These are phyloP conservation scores for Gloeopeniophorella convolvens DNA, from an alignment of 768 basidiomycete species.

Conservation along the genomic window DNA sequence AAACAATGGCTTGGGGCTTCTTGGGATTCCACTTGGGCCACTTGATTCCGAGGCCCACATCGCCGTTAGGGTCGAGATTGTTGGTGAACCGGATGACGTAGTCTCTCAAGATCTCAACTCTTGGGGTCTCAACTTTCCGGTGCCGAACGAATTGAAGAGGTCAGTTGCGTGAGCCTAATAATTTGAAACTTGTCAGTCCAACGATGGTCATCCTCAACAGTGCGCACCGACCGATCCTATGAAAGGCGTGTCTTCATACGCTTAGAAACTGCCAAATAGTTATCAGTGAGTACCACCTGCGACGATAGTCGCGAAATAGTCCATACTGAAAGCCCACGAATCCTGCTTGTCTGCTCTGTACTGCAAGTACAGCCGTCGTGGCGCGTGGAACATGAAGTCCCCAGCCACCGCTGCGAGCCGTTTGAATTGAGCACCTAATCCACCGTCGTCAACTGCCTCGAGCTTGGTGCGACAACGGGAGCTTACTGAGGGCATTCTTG, in stretches of 20 bases:
- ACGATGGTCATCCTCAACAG: no score
- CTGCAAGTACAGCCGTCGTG: conserved; percentile 14
- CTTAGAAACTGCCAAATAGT: conserved; percentile 20
- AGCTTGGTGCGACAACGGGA: no score
- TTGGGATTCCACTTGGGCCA: conserved; percentile 17
- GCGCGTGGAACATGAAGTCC: conserved; percentile 19
- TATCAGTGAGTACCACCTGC: no score
- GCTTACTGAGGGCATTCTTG: conserved; percentile 26
- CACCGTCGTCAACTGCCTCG: background rate
- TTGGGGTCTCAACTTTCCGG: conserved; percentile 11
- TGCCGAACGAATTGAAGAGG: conserved; percentile 6
- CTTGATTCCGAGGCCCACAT: background rate
- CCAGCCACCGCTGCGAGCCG: conserved; percentile 15
- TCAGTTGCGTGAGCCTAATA: conserved; percentile 9
- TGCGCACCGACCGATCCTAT: no score
- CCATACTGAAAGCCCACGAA: conserved; percentile 17
- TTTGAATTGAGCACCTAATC: conserved; percentile 16
- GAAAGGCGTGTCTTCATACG: conserved; percentile 12
- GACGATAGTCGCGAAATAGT: no score
- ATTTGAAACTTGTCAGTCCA: no score
- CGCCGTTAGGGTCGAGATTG: conserved; percentile 16
- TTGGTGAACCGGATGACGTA: conserved; percentile 17
- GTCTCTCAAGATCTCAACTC: no score
- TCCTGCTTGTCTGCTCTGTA: conserved; percentile 9
- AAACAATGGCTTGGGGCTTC: conserved; percentile 10